Percentiles rank a stretch among this genome's conserved stretches.
phyloP scores from a whole-genome alignment of 2,329 filamentous ascomycete species.

The Zymoseptoria crescenta region DNA sequence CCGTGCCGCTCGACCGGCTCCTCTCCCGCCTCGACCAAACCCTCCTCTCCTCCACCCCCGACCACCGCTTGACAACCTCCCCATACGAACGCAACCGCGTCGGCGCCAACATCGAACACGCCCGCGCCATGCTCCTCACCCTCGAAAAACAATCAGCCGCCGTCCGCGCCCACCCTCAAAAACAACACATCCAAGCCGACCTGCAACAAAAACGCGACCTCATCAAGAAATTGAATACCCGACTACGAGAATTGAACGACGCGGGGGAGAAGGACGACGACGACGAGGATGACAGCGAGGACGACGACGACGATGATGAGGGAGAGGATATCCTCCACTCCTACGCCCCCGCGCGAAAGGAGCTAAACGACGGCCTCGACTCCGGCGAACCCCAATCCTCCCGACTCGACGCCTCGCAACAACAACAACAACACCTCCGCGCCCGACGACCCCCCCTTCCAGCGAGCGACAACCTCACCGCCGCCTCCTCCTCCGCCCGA shows the following conservation, averaged over 20 bases:
- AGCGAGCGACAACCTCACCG: slow-evolving; percentile 21
- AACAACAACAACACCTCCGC: slow-evolving; percentile 19
- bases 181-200: slow-evolving; percentile 55
- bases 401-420: slow-evolving; percentile 7
- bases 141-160: slow-evolving; percentile 60
- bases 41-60: slow-evolving; percentile 53
- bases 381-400: slow-evolving; percentile 12
- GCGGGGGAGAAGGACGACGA: slow-evolving; percentile 38
- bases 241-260: slow-evolving; percentile 61
- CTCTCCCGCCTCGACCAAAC: slow-evolving; percentile 56
- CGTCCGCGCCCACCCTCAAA: slow-evolving; percentile 51
- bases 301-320: slow-evolving; percentile 32
- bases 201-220: slow-evolving; percentile 58
- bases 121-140: slow-evolving; percentile 58
- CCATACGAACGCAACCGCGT: slow-evolving; percentile 59
- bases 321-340: slow-evolving; percentile 35
- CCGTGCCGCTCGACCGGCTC: slow-evolving; percentile 48
- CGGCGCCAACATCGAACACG: slow-evolving; percentile 60
- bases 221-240: slow-evolving; percentile 58
- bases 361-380: slow-evolving; percentile 24
- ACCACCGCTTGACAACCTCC: slow-evolving; percentile 42
- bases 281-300: slow-evolving; percentile 32
- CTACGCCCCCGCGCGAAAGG: slow-evolving; percentile 35
- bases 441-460: slow-evolving; percentile 18
- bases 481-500: slow-evolving; percentile 29